Evolutionary conservation across 306 rosid species (phyloP).

Genomic region (Cucumis melo): DNA sequence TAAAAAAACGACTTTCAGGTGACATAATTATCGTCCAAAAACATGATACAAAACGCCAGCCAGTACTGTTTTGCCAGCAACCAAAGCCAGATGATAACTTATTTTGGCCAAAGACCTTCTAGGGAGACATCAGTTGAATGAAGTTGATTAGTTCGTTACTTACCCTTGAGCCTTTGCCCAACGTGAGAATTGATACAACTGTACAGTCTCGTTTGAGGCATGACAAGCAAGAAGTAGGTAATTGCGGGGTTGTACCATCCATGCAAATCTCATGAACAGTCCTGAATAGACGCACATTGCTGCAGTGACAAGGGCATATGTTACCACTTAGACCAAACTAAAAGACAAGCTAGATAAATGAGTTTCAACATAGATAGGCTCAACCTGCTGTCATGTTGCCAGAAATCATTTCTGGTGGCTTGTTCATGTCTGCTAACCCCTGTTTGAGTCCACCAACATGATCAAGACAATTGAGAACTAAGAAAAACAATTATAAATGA

Average conservation of each 20-base stretch:
- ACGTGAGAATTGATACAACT: constrained; percentile 55
- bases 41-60: background rate
- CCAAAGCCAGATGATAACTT: background rate
- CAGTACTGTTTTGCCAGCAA: background rate
- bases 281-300: constrained; percentile 66
- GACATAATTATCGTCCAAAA: background rate
- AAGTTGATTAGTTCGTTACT: constrained; percentile 1
- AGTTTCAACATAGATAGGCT: background rate
- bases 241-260: constrained; percentile 73
- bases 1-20: background rate
- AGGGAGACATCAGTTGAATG: background rate
- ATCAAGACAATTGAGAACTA: background rate
- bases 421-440: constrained; percentile 85
- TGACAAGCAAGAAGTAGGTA: constrained; percentile 53
- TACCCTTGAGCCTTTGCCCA: constrained; percentile 52
- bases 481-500: background rate
- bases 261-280: constrained; percentile 65
- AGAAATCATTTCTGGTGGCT: constrained; percentile 96
- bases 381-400: constrained; percentile 47
- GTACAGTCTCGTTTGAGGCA: constrained; percentile 57
- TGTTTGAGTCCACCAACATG: constrained; percentile 9
- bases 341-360: background rate
- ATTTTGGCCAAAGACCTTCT: background rate
- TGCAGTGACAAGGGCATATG: constrained; percentile 15
- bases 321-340: background rate